Evolutionary conservation across 345 rosid genomes (phyloP).

Genomic region (Populus euphratica): DNA sequence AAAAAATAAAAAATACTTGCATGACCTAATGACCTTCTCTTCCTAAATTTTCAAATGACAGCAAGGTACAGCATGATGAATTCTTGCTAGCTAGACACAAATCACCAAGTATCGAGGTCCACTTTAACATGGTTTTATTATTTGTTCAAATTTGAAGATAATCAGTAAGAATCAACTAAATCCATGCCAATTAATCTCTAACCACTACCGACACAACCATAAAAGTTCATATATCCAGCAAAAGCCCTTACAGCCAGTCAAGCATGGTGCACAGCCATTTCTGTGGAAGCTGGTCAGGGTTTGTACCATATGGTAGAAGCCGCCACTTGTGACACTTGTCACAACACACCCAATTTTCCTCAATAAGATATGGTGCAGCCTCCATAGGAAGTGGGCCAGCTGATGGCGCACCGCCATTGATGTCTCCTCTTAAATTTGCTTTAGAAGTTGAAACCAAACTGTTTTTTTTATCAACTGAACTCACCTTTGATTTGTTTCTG

Average conservation of each 20-base stretch:
- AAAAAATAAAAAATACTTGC: not conserved
- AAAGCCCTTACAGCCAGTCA: conserved; percentile 80
- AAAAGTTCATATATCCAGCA: not conserved
- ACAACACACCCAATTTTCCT: conserved; percentile 81
- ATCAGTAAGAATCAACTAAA: not conserved
- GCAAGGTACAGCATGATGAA: not conserved
- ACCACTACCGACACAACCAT: not conserved
- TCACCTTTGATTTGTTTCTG: conserved; percentile 39
- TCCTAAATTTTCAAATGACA: not conserved
- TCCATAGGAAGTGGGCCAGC: conserved; percentile 4
- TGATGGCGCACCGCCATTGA: conserved; percentile 40
- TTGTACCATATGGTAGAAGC: conserved; percentile 66
- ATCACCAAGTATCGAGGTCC: not conserved
- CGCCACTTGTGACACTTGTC: conserved; percentile 85
- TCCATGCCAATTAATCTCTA: not conserved
- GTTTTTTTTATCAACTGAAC: conserved; percentile 27
- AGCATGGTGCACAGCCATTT: conserved; percentile 91
- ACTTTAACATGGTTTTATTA: not conserved
- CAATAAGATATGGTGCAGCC: conserved; percentile 44
- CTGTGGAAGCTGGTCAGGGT: conserved; percentile 59
- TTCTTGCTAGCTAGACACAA: not conserved
- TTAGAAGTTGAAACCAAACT: conserved; percentile 27
- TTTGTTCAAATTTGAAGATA: not conserved
- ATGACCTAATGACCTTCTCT: not conserved
- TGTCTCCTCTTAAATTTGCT: conserved; percentile 18